These are phyloP conservation scores for Neurospora sp. DNA, from an alignment of 495 filamentous ascomycete species.

Conservation along the genomic window DNA sequence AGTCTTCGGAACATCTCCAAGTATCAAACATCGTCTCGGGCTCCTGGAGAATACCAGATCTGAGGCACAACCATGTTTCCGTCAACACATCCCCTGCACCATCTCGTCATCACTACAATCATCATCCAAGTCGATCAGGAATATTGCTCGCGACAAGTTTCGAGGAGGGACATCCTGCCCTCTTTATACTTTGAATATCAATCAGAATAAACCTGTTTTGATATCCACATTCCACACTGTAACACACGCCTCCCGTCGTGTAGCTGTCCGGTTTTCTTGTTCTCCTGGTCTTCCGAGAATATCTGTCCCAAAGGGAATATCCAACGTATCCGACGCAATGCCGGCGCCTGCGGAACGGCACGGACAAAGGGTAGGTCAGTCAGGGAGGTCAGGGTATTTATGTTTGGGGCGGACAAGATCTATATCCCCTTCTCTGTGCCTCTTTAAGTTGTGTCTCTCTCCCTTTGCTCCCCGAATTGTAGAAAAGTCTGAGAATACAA, in stretches of 20 bases:
- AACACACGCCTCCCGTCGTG: not conserved
- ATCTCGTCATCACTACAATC: not conserved
- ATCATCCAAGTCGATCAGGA: not conserved
- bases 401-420: not conserved
- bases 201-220: not conserved
- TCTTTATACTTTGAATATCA: not conserved
- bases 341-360: not conserved
- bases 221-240: not conserved
- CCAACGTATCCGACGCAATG: not conserved
- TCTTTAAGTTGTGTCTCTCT: not conserved
- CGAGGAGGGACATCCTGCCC: not conserved
- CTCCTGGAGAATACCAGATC: not conserved
- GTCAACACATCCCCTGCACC: not conserved
- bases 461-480: not conserved
- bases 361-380: not conserved
- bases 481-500: not conserved
- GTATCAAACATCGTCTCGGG: no score
- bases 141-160: not conserved
- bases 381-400: not conserved
- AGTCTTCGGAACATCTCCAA: not conserved
- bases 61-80: not conserved
- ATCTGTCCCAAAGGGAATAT: not conserved
- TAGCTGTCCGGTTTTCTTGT: not conserved
- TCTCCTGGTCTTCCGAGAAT: not conserved
- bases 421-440: not conserved